Evolutionary conservation across 176 grass and related monocot genomes (phyloP).

Genomic region (Lolium rigidum): DNA sequence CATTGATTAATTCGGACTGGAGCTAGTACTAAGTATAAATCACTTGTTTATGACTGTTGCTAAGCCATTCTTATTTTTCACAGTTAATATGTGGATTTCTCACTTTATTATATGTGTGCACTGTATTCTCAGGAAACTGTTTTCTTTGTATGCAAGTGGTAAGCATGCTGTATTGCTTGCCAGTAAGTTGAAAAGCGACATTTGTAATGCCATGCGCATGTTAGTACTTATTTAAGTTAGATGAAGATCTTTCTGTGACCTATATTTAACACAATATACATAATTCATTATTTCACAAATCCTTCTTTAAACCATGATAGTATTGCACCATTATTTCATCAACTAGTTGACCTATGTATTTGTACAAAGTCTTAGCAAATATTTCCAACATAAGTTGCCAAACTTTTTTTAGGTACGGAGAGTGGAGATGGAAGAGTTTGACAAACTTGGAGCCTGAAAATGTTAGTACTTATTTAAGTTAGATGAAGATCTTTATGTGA

Average conservation of each 20-base stretch:
- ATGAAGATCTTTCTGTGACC: constrained; percentile 11
- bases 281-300: constrained; percentile 17
- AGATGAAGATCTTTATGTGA: constrained; percentile 5
- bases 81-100: no score
- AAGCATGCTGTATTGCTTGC: not conserved
- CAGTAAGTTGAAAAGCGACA: not conserved
- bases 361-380: constrained; percentile 32
- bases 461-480: constrained; percentile 26
- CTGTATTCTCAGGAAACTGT: constrained; percentile 5
- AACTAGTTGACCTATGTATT: constrained; percentile 13
- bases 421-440: constrained; percentile 38
- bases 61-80: no score
- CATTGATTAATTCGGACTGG: no score
- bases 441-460: constrained; percentile 26
- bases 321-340: not conserved
- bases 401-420: constrained; percentile 49
- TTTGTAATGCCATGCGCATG: constrained; percentile 20
- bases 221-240: constrained; percentile 22
- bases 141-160: constrained; percentile 32
- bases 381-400: constrained; percentile 29
- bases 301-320: constrained; percentile 37
- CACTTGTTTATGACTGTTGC: constrained; percentile 20
- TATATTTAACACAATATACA: constrained; percentile 1
- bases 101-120: not conserved
- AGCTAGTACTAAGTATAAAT: not conserved